These are phyloP conservation scores for Macaranga tanarius DNA, from an alignment of 441 rosid genomes.

Conservation along the genomic window DNA sequence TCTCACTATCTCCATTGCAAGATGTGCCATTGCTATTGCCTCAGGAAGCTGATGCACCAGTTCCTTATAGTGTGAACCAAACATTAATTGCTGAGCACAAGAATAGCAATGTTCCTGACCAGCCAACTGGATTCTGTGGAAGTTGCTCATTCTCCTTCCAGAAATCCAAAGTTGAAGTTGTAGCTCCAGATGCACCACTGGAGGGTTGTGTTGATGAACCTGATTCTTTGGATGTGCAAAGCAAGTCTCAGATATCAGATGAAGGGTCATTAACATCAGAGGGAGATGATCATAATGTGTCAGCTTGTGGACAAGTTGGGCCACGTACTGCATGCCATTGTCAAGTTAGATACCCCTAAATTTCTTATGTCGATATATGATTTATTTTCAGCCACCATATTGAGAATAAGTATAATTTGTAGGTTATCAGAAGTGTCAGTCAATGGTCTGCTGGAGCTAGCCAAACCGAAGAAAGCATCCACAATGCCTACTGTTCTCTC, in stretches of 20 bases:
- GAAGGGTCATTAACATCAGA: slow-evolving; percentile 84
- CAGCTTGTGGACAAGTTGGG: slow-evolving; percentile 72
- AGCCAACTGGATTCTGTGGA: slow-evolving; percentile 18
- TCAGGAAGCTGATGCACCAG: slow-evolving; percentile 62
- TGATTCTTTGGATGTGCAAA: slow-evolving; percentile 40
- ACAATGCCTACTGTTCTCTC: slow-evolving; percentile 78
- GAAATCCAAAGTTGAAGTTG: slow-evolving; percentile 34
- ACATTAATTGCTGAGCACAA: slow-evolving; percentile 21
- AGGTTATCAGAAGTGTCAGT: slow-evolving; percentile 94
- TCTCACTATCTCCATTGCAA: slow-evolving; percentile 69
- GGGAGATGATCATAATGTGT: slow-evolving; percentile 57
- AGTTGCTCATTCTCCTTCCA: slow-evolving; percentile 40
- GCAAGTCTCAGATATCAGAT: slow-evolving; percentile 39
- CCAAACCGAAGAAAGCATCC: slow-evolving; percentile 96
- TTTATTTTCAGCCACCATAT: neutral
- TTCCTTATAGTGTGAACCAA: slow-evolving; percentile 28
- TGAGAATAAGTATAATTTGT: slow-evolving; percentile 24
- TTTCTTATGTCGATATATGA: slow-evolving; percentile 2
- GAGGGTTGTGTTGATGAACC: slow-evolving; percentile 65
- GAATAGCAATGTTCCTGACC: slow-evolving; percentile 20
- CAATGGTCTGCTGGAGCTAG: slow-evolving; percentile 99
- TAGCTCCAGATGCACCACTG: slow-evolving; percentile 58
- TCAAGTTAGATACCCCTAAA: slow-evolving; percentile 61
- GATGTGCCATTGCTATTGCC: slow-evolving; percentile 96
- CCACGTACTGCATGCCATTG: slow-evolving; percentile 79